Base-by-base conservation (phyloP, 352 stramenopile genomes). In the Pilasporangium apinafurcum region DNA sequence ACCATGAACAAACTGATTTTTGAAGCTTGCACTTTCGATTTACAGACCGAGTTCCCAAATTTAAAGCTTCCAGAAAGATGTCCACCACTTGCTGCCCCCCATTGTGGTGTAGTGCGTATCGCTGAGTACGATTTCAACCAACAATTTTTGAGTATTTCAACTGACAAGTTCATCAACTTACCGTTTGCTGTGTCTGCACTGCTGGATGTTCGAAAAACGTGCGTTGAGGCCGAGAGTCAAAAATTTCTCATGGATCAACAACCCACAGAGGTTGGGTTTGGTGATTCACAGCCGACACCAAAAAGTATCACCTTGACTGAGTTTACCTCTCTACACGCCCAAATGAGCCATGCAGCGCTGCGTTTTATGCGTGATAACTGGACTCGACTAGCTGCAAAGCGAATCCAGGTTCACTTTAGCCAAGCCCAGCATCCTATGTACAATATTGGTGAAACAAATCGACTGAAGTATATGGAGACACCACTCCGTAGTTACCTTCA, bases 1-100 rank as follows among this genome's bases (percentile, higher is more conserved):
- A 86, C 86, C 18, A 96, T 97, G 86, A 98, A 98, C 80, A 77
- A 86, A 25, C 55, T 98, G 14, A 75, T 97, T 6, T 88, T 97
- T 17, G 76, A 89, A 33, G 76, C 74, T 7, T 90, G 83, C 18
- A 38, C 74, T n/a, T 48, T 68, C 26, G 78, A 92, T 30, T 33
- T 86, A n/a, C 43, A 55, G 18, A 25, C 21, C n/a, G 78, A 86
- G 31, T 85, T 88, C 37, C 53, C 56, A 0, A 65, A 83, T 26
- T 48, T 92, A 3, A 57, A 48, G 24, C 40, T 90, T 6, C 69
- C 75, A 1, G 35, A 63, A 32, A 33, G 44, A 43, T 22, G 44
- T 2, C 37, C 52, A 2, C 27, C 26, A 0, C 53, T 42, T 8
- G 50, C 68, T 9, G 47, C 76, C 30, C 69, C 64, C 4, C 43